Conservation (phyloP, 768 basidiomycete species). For the Zangia roseola region DNA sequence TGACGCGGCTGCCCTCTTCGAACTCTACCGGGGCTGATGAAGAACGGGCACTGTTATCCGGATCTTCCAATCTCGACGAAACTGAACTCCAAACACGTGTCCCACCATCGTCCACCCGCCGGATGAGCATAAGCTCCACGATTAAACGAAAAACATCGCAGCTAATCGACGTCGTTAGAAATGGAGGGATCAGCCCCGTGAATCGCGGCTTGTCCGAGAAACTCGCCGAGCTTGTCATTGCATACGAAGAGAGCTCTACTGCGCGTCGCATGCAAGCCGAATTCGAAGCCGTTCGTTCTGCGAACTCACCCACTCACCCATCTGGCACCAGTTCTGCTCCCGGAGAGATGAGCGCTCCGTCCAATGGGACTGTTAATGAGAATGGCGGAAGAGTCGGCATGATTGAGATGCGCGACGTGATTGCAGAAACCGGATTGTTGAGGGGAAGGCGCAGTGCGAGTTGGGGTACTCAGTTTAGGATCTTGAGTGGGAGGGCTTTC, state of each 20-base stretch:
- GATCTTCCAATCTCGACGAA: conserved; percentile 41
- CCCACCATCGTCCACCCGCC: conserved; percentile 28
- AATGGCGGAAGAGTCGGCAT: conserved; percentile 31
- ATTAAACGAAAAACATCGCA: conserved; percentile 75
- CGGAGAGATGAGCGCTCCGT: conserved; percentile 10
- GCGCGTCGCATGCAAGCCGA: conserved; percentile 62
- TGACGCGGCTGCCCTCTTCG: conserved; percentile 33
- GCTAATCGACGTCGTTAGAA: conserved; percentile 56
- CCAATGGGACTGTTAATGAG: conserved; percentile 26
- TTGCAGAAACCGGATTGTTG: conserved; percentile 63
- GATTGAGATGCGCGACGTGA: conserved; percentile 61
- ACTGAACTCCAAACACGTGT: conserved; percentile 50
- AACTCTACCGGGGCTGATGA: conserved; percentile 57
- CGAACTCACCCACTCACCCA: conserved; percentile 1
- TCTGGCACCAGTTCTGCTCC: neutral
- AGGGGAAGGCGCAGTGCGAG: conserved; percentile 77
- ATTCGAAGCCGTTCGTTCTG: conserved; percentile 43
- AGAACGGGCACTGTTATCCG: conserved; percentile 59
- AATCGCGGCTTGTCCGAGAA: conserved; percentile 48
- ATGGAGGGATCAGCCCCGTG: conserved; percentile 29
- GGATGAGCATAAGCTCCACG: conserved; percentile 47
- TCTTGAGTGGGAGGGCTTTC: conserved; percentile 93
- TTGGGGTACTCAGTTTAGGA: conserved; percentile 88
- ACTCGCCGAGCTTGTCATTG: conserved; percentile 69
- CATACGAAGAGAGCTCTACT: conserved; percentile 67